Conservation (phyloP, 371 early-diverging fungal genomes). For the Homolaphlyctis polyrhiza region DNA sequence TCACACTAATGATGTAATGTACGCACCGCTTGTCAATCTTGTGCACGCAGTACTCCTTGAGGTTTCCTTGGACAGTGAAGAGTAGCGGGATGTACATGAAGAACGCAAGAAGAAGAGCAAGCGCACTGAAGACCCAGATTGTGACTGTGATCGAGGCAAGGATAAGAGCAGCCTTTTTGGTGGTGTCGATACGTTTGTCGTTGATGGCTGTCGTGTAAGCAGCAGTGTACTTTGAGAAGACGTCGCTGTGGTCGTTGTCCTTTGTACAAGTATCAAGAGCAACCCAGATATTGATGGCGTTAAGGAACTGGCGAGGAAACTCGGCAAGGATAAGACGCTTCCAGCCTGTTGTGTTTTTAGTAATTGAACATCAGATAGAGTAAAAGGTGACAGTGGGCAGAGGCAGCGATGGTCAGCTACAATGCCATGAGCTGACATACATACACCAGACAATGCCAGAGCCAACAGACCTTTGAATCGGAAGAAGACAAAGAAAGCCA, state of each 20-base stretch:
- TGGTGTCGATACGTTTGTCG: conserved; percentile 1
- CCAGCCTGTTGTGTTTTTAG: conserved; percentile 82
- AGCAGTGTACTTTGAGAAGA: not conserved
- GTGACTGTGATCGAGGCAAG: conserved; percentile 63
- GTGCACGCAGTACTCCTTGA: conserved; percentile 89
- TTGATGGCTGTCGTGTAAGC: not conserved
- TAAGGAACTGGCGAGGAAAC: conserved; percentile 75
- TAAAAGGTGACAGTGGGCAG: not conserved
- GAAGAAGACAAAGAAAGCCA: conserved; percentile 87
- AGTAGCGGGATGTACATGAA: conserved; percentile 78
- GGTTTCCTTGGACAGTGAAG: conserved; percentile 75
- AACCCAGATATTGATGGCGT: conserved; percentile 38
- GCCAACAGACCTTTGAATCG: conserved; percentile 61
- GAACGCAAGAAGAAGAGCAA: conserved; percentile 55
- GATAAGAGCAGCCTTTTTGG: conserved; percentile 25
- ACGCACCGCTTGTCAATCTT: conserved; percentile 78
- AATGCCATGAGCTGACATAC: not conserved
- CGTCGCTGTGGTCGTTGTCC: not conserved
- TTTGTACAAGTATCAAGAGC: not conserved
- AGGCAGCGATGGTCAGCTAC: not conserved
- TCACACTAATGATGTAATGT: not conserved
- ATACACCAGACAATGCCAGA: not conserved
- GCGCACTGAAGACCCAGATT: conserved; percentile 56
- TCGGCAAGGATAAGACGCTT: conserved; percentile 81
- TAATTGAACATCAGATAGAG: not conserved